phyloP scores from a whole-genome alignment of 306 rosid species.

The Lupinus albus region DNA sequence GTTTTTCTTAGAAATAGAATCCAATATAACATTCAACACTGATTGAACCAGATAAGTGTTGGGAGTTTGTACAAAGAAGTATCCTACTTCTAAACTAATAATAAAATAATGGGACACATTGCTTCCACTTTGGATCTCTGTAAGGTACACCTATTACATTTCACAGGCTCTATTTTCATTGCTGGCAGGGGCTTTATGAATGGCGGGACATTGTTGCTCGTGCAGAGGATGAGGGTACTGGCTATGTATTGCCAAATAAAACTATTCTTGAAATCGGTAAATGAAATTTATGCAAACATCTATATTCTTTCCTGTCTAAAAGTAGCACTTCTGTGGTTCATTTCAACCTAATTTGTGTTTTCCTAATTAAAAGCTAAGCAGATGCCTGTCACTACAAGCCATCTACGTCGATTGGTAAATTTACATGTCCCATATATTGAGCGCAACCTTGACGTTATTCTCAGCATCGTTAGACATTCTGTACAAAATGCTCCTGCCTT shows the following conservation, averaged over 20 bases:
- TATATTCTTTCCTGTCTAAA: slow-evolving; percentile 10
- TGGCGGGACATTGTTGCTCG: slow-evolving; percentile 94
- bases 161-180: slow-evolving; percentile 23
- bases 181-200: slow-evolving; percentile 77
- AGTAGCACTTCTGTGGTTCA: not conserved
- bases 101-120: slow-evolving; percentile 15
- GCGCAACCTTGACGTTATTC: slow-evolving; percentile 72
- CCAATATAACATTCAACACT: not conserved
- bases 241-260: slow-evolving; percentile 87
- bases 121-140: slow-evolving; percentile 26
- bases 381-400: slow-evolving; percentile 72
- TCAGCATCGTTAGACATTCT: slow-evolving; percentile 70
- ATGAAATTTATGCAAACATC: slow-evolving; percentile 34
- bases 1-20: slow-evolving; percentile 18
- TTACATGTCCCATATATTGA: slow-evolving; percentile 72
- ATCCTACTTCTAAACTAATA: slow-evolving; percentile 20
- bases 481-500: slow-evolving; percentile 67
- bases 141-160: not conserved
- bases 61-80: slow-evolving; percentile 18
- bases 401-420: slow-evolving; percentile 63
- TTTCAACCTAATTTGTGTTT: slow-evolving; percentile 23
- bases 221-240: slow-evolving; percentile 91
- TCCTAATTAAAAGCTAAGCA: slow-evolving; percentile 71
- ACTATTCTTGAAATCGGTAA: slow-evolving; percentile 83
- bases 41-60: slow-evolving; percentile 21